Base-by-base conservation (phyloP, 352 stramenopile genomes). In the Globisporangium cylindrosporum region DNA sequence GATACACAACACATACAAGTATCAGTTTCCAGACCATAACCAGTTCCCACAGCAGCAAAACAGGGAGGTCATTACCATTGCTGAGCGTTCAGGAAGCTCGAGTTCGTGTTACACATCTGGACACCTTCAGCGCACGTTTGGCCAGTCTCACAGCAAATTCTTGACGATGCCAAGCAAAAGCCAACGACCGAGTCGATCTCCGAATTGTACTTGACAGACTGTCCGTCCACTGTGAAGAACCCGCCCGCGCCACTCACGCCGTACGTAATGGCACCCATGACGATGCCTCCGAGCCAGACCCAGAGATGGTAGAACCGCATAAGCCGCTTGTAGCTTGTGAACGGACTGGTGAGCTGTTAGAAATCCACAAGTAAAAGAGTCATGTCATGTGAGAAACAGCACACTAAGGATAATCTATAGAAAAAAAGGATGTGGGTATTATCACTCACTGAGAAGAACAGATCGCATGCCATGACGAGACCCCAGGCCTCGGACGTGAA, bases 241-340 rank as follows among this genome's bases (percentile, higher is more conserved):
- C 88, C 88, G 62, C 86, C 87, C 20, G 88, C 88, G 7, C 79
- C 83, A 3, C 72, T 67, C 25, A 93, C 82, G 0, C 79, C 76
- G 61, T 85, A 92, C 22, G 88, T 90, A 58, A 96, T 91, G 12
- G 83, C 71, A 20, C 82, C 88, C 82, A 96, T 93, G 24, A 83
- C 76, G 49, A 96, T 90, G 51, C 88, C 88, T 43, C 86, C 85
- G 5, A 92, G 70, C 89, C 87, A 96, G 22, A 90, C 81, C 86
- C 88, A 94, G 15, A 93, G 41, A 64, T 96, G 86, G 62, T 96
- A 96, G 61, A 94, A 94, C 55, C 88, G 88, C 87, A 96, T 95
- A 68, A 93, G 78, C 34, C 86, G 79, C 69, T 96, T 96, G 76
- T 96, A 96, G 70, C 86, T 94, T 61, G 88, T 96, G 69, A 96